Base-by-base conservation (phyloP, 2,329 filamentous ascomycete species). In the Podosphaera fusca region DNA sequence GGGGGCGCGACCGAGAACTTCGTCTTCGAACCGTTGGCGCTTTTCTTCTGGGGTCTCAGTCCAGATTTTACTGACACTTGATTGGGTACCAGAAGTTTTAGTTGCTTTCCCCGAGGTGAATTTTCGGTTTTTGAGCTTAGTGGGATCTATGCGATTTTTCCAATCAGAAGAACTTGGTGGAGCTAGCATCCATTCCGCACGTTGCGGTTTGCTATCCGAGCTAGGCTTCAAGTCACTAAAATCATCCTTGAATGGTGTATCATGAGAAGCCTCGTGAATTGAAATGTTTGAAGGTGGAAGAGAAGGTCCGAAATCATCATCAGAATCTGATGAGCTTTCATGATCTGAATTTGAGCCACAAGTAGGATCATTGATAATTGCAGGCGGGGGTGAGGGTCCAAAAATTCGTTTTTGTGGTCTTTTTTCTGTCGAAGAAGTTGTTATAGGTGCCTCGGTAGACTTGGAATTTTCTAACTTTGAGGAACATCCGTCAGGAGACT, bases 11-110 rank as follows among this genome's bases (percentile, higher is more conserved):
- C 89, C 89, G 63, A 95, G 77, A 9, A 94, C 84, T 56, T 92
- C 80, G 67, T 94, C 81, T 63, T 84, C 82, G 30, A 95, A 70
- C 45, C 87, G 77, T 68, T 84, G 82, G 58, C 85, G 79, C 69
- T 94, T 94, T 70, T 95, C 79, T 67, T 90, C 85, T 0, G 87
- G 85, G 7, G 87, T 95, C 69, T 96, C 90, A 0, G 87, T 89
- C 90, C 90, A 96, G 49, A 90, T 80, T 0, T 64, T 62, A 53
- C 61, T 63, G 6, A 68, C 62, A 1, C 65, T 66, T 1, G 58
- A 59, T 50, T 63, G 64, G 47, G 65, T 63, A 1, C 58, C 67
- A 3, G 69, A 69, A 7, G 69, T 72, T 60, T 72, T 73, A 1
- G 78, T 74, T 2, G 76, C 73, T 64, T 79, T 81, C 4, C 80